Percentiles rank a stretch among this genome's conserved stretches.
phyloP scores from a whole-genome alignment of 768 basidiomycete species.

The Rhodotorula sphaerocarpa region DNA sequence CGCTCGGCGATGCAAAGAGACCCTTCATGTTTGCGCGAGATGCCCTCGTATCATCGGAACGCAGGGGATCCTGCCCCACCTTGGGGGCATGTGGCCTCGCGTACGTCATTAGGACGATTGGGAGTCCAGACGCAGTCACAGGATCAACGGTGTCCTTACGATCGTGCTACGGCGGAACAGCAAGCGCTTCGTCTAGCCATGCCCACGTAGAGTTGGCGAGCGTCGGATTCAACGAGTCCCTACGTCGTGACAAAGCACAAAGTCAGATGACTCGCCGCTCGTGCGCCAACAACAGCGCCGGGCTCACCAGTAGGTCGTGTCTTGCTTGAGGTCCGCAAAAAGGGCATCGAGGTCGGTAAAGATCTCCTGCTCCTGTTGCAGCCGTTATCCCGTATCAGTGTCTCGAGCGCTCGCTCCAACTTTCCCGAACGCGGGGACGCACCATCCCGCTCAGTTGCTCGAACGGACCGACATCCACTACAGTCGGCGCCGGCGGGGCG shows the following conservation, averaged over 20 bases:
- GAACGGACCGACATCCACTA: not conserved
- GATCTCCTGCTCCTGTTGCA: conserved; percentile 6
- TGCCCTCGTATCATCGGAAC: too few species aligned
- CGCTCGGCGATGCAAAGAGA: not conserved
- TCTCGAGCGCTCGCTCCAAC: not conserved
- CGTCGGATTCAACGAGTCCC: conserved; percentile 1
- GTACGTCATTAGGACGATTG: too few species aligned
- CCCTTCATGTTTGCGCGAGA: too few species aligned
- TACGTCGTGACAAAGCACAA: not conserved
- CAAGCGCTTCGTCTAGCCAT: not conserved
- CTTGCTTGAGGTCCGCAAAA: not conserved
- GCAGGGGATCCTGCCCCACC: too few species aligned
- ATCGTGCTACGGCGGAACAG: too few species aligned
- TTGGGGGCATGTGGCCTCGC: too few species aligned
- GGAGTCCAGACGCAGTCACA: too few species aligned
- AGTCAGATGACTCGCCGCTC: not conserved
- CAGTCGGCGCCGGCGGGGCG: not conserved
- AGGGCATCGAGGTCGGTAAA: conserved; percentile 11
- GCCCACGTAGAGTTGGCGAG: conserved; percentile 3
- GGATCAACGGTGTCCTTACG: too few species aligned
- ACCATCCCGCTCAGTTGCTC: conserved; percentile 1
- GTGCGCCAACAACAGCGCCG: too few species aligned
- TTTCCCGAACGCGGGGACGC: not conserved
- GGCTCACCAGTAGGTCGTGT: conserved; percentile 16
- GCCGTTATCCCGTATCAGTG: not conserved